Percentiles rank a stretch among this genome's conserved stretches.
These are phyloP conservation scores for Tuber brumale DNA, from an alignment of 495 filamentous ascomycete genomes.

Conservation along the genomic window DNA sequence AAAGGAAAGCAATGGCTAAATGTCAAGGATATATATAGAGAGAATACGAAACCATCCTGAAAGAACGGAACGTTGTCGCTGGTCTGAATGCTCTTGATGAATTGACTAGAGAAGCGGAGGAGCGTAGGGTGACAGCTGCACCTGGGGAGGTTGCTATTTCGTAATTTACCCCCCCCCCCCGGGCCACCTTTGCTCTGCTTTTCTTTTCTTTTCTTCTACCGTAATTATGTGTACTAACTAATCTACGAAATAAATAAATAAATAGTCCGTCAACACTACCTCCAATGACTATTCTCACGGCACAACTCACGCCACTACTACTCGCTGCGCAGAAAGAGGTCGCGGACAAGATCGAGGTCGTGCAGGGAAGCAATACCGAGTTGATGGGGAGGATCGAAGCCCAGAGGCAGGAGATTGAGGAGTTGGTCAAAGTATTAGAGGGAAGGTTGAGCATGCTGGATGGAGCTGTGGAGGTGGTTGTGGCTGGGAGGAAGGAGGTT, in stretches of 20 bases:
- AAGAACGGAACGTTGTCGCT: conserved; percentile 61
- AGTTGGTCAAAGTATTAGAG: conserved; percentile 26
- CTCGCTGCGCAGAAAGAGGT: conserved; percentile 24
- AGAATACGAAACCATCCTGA: conserved; percentile 74
- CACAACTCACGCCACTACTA: conserved; percentile 34
- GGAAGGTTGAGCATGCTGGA: conserved; percentile 24
- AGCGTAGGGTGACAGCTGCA: conserved; percentile 10
- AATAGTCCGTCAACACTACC: conserved; percentile 34
- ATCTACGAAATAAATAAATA: conserved; percentile 7
- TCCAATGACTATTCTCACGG: conserved; percentile 25
- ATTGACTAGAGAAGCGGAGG: conserved; percentile 62
- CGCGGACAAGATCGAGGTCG: conserved; percentile 13
- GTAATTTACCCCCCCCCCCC: conserved; percentile 14
- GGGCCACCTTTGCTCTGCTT: neutral
- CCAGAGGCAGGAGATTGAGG: conserved; percentile 33
- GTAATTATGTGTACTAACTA: neutral
- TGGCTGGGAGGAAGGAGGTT: conserved; percentile 24
- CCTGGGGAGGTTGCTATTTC: conserved; percentile 26
- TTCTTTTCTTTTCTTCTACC: neutral
- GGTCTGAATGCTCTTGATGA: conserved; percentile 78
- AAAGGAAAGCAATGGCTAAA: conserved; percentile 19
- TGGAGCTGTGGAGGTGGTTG: conserved; percentile 28
- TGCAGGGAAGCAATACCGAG: conserved; percentile 23
- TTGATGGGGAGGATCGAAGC: conserved; percentile 32
- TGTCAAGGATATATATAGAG: conserved; percentile 41